Evolutionary conservation across 2,329 filamentous ascomycete genomes (phyloP).

Genomic region (Knufia fluminis): DNA sequence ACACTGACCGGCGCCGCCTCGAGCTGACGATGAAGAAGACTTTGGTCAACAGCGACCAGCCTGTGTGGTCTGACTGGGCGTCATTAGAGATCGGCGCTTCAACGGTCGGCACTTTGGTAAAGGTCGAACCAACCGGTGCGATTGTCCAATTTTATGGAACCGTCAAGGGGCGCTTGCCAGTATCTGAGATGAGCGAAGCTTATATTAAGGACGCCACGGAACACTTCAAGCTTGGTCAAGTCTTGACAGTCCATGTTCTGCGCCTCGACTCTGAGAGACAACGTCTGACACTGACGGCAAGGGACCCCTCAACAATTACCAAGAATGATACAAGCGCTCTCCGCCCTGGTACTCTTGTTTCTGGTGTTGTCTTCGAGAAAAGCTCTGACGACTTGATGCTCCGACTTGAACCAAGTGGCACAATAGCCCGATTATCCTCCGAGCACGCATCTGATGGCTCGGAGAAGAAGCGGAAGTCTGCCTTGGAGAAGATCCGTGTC

Average conservation of each 20-base stretch:
- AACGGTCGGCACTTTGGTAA: constrained; percentile 78
- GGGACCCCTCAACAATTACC: constrained; percentile 67
- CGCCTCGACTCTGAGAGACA: constrained; percentile 62
- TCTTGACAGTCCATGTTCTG: constrained; percentile 81
- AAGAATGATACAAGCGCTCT: constrained; percentile 46
- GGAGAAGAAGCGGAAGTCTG: constrained; percentile 63
- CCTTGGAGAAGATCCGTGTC: constrained; percentile 71
- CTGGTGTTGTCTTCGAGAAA: constrained; percentile 73
- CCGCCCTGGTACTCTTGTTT: constrained; percentile 63
- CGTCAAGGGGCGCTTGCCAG: constrained; percentile 77
- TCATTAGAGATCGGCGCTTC: constrained; percentile 65
- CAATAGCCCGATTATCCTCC: constrained; percentile 69
- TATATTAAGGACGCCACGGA: constrained; percentile 82
- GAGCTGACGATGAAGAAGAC: constrained; percentile 91
- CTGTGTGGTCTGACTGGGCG: constrained; percentile 70
- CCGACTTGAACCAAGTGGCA: constrained; percentile 61
- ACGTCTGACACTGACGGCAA: constrained; percentile 82
- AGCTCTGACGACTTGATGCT: constrained; percentile 66
- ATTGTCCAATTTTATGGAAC: constrained; percentile 85
- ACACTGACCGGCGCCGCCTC: constrained; percentile 66
- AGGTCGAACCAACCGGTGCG: constrained; percentile 67
- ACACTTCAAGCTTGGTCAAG: constrained; percentile 84
- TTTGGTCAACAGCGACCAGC: constrained; percentile 76
- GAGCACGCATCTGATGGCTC: constrained; percentile 82
- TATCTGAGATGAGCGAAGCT: constrained; percentile 96